Evolutionary conservation across 306 rosid genomes (phyloP), one percentile per base, ranked within the genome.

Genomic region (Rosa multiflora): DNA sequence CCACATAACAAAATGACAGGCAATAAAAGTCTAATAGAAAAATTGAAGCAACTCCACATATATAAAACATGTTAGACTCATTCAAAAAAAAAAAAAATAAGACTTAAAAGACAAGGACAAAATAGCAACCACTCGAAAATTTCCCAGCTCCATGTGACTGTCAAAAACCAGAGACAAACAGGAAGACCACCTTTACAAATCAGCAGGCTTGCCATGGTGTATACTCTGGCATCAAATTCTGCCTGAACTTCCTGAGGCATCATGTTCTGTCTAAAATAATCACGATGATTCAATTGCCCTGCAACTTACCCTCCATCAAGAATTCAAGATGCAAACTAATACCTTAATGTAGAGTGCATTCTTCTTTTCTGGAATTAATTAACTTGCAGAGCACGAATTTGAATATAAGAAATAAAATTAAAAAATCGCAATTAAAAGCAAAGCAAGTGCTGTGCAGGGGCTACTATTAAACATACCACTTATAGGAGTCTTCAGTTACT

Each of bases 171-270:
- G 26, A 35, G 44, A 75, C 70, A 59, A 15, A 18, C 7, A 1
- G 70, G 78, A 74, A 21, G 53, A 42, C 78, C 8, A 29, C 70
- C 63, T 49, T 72, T 72, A 49, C 29, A 72, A 51, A 32, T 18
- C 63, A 10, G 76, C 63, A 72, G 76, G 76, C 61, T 26, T 29
- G 14, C 21, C 3, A 48, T 4, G 75, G 75, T 71, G 61, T 29
- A 71, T 48, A 14, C 23, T 48, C 43, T 14, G 75, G 59, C 76
- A 35, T 49, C 61, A 26, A 15, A 4, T 29, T 72, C 71, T 66
- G 46, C 71, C 43, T 32, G 14, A 5, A 62, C 17, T 14, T 32
- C 39, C 74, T n/a, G 11, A 32, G 40, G 44, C 43, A 26, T 26
- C 70, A 64, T 55, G 3, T 52, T 73, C n/a, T 53, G 21, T 48